A percentile compares a stretch with the other conserved stretches of the same genome.
Conservation (phyloP, 495 filamentous ascomycete genomes). For the Clohesyomyces aquaticus region DNA sequence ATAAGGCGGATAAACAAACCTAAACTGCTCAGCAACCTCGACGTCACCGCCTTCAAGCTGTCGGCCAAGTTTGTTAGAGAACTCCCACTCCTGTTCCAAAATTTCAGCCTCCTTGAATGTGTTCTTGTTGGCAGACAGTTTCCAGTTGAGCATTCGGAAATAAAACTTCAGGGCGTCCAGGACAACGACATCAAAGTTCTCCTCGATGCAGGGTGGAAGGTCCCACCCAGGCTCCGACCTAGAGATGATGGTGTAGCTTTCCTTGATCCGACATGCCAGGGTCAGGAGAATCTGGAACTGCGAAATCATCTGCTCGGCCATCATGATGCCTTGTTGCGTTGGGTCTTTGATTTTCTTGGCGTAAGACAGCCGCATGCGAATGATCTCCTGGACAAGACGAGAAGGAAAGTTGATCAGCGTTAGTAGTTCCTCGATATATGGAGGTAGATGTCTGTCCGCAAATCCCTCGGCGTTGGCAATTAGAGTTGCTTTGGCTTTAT, state of each 20-base stretch:
- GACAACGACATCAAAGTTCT: constrained; percentile 94
- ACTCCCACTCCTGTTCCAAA: constrained; percentile 95
- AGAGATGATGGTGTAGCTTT: constrained; percentile 80
- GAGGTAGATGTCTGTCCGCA: constrained; percentile 86
- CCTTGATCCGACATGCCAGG: constrained; percentile 88
- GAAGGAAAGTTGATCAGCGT: constrained; percentile 97
- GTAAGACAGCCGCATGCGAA: constrained; percentile 87
- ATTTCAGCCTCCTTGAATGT: constrained; percentile 99
- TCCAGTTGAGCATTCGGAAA: constrained; percentile 96
- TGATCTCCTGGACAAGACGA: constrained; percentile 93
- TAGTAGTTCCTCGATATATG: constrained; percentile 94
- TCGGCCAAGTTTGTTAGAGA: constrained; percentile 87
- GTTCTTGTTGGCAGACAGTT: constrained; percentile 95
- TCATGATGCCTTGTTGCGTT: constrained; percentile 80
- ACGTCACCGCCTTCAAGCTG: constrained; percentile 90
- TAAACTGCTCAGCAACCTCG: constrained; percentile 98
- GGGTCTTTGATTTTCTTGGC: constrained; percentile 92
- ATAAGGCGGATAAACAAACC: constrained; percentile 48
- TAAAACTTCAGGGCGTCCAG: constrained; percentile 95
- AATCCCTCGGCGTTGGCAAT: constrained; percentile 87
- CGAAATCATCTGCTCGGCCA: constrained; percentile 94
- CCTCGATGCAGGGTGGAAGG: constrained; percentile 92
- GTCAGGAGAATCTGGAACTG: constrained; percentile 94
- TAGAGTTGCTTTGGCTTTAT: constrained; percentile 89
- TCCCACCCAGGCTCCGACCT: constrained; percentile 93